Base-by-base conservation (phyloP, 108 stramenopile genomes). In the Schizochytrium sp. region DNA sequence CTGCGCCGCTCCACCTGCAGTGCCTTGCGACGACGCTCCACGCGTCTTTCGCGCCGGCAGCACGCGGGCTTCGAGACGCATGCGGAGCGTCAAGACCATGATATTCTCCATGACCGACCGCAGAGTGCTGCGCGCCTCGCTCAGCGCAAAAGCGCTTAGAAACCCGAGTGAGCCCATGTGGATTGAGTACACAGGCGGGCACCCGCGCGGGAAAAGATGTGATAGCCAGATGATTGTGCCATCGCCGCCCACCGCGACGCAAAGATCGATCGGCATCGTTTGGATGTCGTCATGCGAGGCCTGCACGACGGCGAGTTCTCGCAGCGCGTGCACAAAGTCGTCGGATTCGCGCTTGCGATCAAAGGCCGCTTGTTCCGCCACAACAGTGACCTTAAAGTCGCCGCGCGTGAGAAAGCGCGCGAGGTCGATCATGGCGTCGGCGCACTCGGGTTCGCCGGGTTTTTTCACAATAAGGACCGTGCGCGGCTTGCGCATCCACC, bases 101-200 rank as follows among this genome's bases (percentile, higher is more conserved):
- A 19, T 16, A 4, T 48, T 87, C 29, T 89, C 89, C 19, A 87
- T 83, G 63, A 95, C 59, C 58, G 58, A 48, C 4, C 96, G 95
- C 44, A 98, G 90, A 18, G 95, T 92, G 47, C 94, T 92, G 53
- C 90, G 60, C 45, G 96, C 92, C 91, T 96, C 92, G 72, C 95
- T 92, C 44, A 91, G 88, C 29, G 93, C 76, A 91, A 98, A 98
- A 6, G 96, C 95, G 16, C 98, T 97, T 59, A 99, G 88, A 90
- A 99, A 99, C 1, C 98, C 98, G 72, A 99, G 90, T 88, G 94
- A 95, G 41, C 98, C 98, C 23, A 97, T 95, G 2, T 96, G 95
- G 6, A 99, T 93, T 1, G 95, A 95, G 63, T 98, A 72, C 44
- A 98, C 94, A 5, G 98, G 93, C 29, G 93, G 98, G 41, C 92